Evolutionary conservation across 2,329 filamentous ascomycete genomes (phyloP), one percentile per base, ranked within the genome.

Genomic region (Diaporthe humulicola): DNA sequence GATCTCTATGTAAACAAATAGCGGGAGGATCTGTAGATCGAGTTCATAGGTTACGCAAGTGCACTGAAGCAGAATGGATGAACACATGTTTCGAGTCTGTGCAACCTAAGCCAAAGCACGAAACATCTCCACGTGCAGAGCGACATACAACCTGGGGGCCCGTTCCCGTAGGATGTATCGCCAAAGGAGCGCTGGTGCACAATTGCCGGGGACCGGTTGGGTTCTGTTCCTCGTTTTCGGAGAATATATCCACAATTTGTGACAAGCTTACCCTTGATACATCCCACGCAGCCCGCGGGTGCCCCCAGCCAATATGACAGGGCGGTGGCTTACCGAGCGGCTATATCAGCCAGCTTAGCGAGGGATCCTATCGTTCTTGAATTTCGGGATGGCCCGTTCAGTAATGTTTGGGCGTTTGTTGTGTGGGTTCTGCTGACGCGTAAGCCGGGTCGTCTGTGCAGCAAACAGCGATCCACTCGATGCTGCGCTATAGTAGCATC

Each of bases 401-500:
- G 48, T 40, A 38, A 52, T 69, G 48, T 54, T 67, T 38, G 64
- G 42, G 30, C 15, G 48, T 40, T 54, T 54, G 64, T 19, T 28
- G 12, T 40, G 33, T 69, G 64, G 48, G 33, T 38, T 67, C 15
- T 25, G 15, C 48, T 40, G 64, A 69, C 64, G 64, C 64, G 64
- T 69, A 69, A 69, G 64, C 64, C 33, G 9, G 33, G 33, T 54
- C 28, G 64, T 69, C 64, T 38, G 64, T 54, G 64, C 64, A 22
- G 40, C 64, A 38, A 40, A 22, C 33, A 30, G n/a, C 19, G 25
- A 40, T 22, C 64, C 64, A 52, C 45, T 40, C 33, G 64, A 69
- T 69, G 64, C 64, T 69, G 48, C 64, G 48, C 64, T 69, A 54
- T 69, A 40, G 64, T 69, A 38, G 36, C 64, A 52, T 67, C 42